Conservation (phyloP, 2,329 filamentous ascomycete species). For the Remersonia thermophila region DNA sequence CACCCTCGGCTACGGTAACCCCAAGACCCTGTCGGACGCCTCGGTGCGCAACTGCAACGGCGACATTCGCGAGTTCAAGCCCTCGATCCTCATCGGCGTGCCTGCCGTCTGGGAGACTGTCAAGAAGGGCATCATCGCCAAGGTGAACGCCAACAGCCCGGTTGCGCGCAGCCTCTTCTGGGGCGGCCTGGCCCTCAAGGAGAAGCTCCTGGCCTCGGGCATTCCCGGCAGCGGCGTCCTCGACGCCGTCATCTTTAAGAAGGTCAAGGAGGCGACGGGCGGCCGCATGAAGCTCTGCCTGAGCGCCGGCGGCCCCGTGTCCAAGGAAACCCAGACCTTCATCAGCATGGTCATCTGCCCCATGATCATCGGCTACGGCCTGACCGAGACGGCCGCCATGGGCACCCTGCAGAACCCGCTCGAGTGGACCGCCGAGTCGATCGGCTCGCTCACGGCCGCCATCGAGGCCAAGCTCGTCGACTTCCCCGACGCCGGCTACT, state of each 20-base stretch:
- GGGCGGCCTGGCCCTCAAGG: constrained; percentile 43
- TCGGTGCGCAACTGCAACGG: constrained; percentile 78
- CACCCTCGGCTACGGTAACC: constrained; percentile 81
- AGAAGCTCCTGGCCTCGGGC: constrained; percentile 36
- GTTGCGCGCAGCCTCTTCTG: constrained; percentile 65
- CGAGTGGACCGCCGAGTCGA: constrained; percentile 61
- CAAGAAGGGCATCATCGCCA: constrained; percentile 76
- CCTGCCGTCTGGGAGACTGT: constrained; percentile 85
- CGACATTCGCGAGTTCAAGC: constrained; percentile 76
- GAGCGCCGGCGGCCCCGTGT: constrained; percentile 75
- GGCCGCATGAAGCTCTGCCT: constrained; percentile 68
- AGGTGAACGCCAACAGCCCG: constrained; percentile 57
- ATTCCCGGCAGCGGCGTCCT: constrained; percentile 56
- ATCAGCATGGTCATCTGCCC: constrained; percentile 79
- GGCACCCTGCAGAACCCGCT: constrained; percentile 62
- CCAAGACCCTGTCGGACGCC: constrained; percentile 69
- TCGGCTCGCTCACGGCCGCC: constrained; percentile 61
- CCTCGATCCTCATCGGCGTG: constrained; percentile 73
- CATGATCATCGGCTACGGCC: constrained; percentile 79
- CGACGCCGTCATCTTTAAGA: constrained; percentile 76
- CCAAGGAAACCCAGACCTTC: constrained; percentile 77
- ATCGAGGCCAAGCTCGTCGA: constrained; percentile 80
- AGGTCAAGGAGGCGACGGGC: constrained; percentile 81
- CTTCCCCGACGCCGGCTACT: constrained; percentile 73
- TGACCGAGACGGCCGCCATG: constrained; percentile 76